A percentile compares a stretch with the other conserved stretches of the same genome.
These are phyloP conservation scores for Fusarium veterinarium DNA, from an alignment of 2,329 filamentous ascomycete species.

Conservation along the genomic window DNA sequence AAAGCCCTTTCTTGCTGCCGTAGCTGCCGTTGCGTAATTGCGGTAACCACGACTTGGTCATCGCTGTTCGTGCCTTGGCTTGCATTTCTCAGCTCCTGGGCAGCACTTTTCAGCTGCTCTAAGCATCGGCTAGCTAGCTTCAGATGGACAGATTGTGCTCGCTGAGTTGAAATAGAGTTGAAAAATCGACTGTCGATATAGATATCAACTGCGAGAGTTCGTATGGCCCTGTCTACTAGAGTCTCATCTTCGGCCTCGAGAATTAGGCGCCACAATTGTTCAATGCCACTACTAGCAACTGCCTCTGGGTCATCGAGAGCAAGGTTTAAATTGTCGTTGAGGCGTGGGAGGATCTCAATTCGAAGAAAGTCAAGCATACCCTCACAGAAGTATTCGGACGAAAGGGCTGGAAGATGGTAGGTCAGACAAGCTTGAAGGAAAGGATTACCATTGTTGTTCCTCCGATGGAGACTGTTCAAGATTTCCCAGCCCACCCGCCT, in stretches of 20 bases:
- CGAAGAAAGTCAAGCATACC: conserved; percentile 73
- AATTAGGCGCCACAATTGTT: conserved; percentile 87
- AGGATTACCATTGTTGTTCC: conserved; percentile 59
- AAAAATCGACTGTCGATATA: conserved; percentile 74
- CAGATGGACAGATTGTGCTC: conserved; percentile 71
- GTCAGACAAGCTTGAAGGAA: conserved; percentile 67
- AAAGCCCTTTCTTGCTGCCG: conserved; percentile 69
- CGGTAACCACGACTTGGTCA: conserved; percentile 65
- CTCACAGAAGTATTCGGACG: conserved; percentile 67
- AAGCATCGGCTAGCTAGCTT: conserved; percentile 80
- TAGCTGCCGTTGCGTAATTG: conserved; percentile 60
- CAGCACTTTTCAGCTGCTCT: conserved; percentile 73
- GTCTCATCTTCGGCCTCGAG: conserved; percentile 72
- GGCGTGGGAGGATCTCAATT: conserved; percentile 59
- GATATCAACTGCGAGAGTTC: conserved; percentile 74
- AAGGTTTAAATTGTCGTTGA: conserved; percentile 58
- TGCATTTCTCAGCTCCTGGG: conserved; percentile 62
- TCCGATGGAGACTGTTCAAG: conserved; percentile 61
- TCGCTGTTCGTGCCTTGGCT: conserved; percentile 58
- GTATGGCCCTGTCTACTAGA: conserved; percentile 76
- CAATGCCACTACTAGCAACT: conserved; percentile 65
- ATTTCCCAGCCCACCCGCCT: conserved; percentile 77
- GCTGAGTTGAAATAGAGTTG: conserved; percentile 58
- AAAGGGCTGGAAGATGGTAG: conserved; percentile 67
- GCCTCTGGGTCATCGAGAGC: conserved; percentile 64